Evolutionary conservation across 495 filamentous ascomycete genomes (phyloP).

Genomic region (Elasticomyces elasticus): DNA sequence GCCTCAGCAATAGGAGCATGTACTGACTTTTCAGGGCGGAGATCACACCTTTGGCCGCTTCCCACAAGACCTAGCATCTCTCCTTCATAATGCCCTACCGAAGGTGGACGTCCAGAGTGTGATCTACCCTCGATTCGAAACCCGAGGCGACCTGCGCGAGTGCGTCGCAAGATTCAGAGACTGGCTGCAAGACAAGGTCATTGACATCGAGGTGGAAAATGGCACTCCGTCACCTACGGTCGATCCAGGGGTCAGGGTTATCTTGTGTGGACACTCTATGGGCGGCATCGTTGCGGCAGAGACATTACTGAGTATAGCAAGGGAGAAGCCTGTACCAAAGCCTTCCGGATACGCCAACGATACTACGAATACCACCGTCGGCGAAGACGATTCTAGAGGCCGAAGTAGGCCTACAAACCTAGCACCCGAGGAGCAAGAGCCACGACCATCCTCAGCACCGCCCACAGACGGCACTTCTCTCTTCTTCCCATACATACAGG

Average conservation of each 20-base stretch:
- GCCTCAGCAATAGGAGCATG: background rate
- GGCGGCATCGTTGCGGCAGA: slow-evolving; percentile 95
- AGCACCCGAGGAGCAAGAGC: background rate
- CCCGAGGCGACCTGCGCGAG: slow-evolving; percentile 72
- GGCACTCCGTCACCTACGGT: slow-evolving; percentile 77
- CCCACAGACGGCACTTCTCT: slow-evolving; percentile 32
- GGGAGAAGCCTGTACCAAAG: slow-evolving; percentile 53
- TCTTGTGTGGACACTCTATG: slow-evolving; percentile 91
- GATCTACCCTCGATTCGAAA: slow-evolving; percentile 87
- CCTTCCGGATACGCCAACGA: slow-evolving; percentile 24
- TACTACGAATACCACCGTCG: slow-evolving; percentile 11
- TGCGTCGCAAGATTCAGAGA: slow-evolving; percentile 74
- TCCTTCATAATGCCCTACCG: slow-evolving; percentile 62
- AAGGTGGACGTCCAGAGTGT: slow-evolving; percentile 58
- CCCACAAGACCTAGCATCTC: slow-evolving; percentile 59
- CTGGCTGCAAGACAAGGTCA: slow-evolving; percentile 87
- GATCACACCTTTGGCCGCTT: slow-evolving; percentile 81
- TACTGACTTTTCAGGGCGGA: slow-evolving; percentile 28
- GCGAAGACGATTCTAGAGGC: background rate
- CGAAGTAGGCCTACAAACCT: background rate
- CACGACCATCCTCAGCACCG: slow-evolving; percentile 16
- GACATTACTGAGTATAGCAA: slow-evolving; percentile 57
- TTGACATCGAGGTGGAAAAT: slow-evolving; percentile 82
- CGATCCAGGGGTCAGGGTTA: slow-evolving; percentile 74
- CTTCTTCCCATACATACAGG: slow-evolving; percentile 68